Evolutionary conservation across 2,329 filamentous ascomycete genomes (phyloP).

Genomic region (Graphilbum sp.): DNA sequence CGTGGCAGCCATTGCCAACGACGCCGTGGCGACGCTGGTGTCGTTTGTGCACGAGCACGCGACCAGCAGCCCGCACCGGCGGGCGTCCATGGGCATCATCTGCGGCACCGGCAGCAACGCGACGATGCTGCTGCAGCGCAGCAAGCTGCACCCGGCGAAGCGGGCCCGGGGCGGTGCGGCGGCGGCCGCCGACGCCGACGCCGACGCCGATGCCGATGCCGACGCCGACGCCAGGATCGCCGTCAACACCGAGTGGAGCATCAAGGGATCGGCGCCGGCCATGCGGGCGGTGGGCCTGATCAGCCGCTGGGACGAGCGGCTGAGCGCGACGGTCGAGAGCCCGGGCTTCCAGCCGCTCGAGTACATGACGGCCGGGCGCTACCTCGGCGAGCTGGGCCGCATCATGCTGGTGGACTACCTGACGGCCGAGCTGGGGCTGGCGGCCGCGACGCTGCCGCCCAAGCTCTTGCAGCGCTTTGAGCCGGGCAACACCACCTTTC

Average conservation of each 20-base stretch:
- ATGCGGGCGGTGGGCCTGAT: conserved; percentile 46
- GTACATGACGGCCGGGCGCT: conserved; percentile 69
- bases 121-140: conserved; percentile 54
- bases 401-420: conserved; percentile 53
- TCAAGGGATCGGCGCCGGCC: conserved; percentile 56
- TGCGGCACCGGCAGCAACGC: conserved; percentile 72
- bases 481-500: conserved; percentile 49
- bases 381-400: conserved; percentile 60
- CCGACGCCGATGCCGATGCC: conserved; percentile 30
- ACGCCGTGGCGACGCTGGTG: conserved; percentile 63
- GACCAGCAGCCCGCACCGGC: conserved; percentile 39
- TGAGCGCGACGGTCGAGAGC: conserved; percentile 50
- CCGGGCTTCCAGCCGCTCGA: conserved; percentile 72
- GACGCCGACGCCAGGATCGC: conserved; percentile 46
- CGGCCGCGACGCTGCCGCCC: conserved; percentile 31
- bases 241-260: conserved; percentile 75
- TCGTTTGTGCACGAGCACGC: conserved; percentile 60
- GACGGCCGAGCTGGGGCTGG: conserved; percentile 23
- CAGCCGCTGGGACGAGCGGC: conserved; percentile 51
- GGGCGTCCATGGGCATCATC: conserved; percentile 64
- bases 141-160: conserved; percentile 45
- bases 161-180: conserved; percentile 33
- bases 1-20: conserved; percentile 65
- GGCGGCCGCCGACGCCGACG: conserved; percentile 27
- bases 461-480: conserved; percentile 41